Conservation (phyloP, 257 asterid species). For the Linaria vulgaris region DNA sequence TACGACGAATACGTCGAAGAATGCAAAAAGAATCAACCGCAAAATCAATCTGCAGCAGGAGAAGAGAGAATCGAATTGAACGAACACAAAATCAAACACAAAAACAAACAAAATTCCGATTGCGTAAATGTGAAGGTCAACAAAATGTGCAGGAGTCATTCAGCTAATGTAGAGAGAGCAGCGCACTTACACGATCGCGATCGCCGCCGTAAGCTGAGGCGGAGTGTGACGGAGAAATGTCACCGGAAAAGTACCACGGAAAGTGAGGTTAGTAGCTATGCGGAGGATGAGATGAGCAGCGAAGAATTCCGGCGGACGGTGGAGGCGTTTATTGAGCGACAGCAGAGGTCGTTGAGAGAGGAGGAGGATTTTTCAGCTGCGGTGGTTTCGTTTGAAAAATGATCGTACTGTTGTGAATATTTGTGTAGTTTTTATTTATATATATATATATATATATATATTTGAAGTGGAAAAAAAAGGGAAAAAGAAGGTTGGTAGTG, state of each 20-base stretch:
- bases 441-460: too few species aligned
- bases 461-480: too few species aligned
- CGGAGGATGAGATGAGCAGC: constrained; percentile 64
- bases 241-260: not conserved
- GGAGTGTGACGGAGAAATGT: constrained; percentile 54
- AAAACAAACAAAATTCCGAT: not conserved
- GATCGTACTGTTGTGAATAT: not conserved
- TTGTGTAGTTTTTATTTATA: too few species aligned
- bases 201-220: constrained; percentile 38
- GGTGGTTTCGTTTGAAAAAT: constrained; percentile 19
- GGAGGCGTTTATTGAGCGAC: constrained; percentile 88
- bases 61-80: constrained; percentile 20
- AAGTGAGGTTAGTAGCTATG: constrained; percentile 12
- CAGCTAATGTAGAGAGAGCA: constrained; percentile 36
- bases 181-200: constrained; percentile 22
- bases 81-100: too few species aligned
- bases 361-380: constrained; percentile 44
- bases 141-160: constrained; percentile 41
- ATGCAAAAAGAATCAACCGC: too few species aligned
- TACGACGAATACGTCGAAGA: constrained; percentile 66
- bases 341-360: constrained; percentile 78
- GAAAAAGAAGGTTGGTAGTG: too few species aligned
- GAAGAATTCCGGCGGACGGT: constrained; percentile 80
- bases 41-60: constrained; percentile 19
- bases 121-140: constrained; percentile 10